Evolutionary conservation across 306 rosid species (phyloP), one percentile per base, ranked within the genome.

Genomic region (Acmispon strigosus): DNA sequence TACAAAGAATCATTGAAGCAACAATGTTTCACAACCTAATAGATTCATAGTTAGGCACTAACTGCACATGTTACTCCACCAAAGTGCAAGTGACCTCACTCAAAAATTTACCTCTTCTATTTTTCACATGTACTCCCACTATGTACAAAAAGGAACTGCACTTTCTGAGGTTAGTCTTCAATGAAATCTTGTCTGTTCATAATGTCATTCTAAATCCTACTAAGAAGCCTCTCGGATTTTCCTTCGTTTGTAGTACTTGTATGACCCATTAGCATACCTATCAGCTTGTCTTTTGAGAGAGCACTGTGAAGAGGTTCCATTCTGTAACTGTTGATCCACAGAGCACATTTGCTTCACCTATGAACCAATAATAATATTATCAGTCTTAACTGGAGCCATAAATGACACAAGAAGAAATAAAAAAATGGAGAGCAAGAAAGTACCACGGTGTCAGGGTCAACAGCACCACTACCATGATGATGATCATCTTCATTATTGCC

Each of bases 231-330:
- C 10, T 27, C 20, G 16, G 20, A 11, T 3, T 66, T 62, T 80
- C 82, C 73, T 89, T 48, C 88, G 69, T 22, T 17, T 69, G 79
- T 76, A 87, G 52, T 29, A 79, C 80, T 78, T 81, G n/a, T 7
- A 52, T 16, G 17, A 3, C 22, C 13, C 68, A 43, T 17, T 62
- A 5, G 5, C 1, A 32, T 32, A 32, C 37, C 37, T 32, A 32
- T 32, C 37, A 32, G 7, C 37, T 32, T 32, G 7, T 50, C 43
- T 69, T 12, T 49, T 66, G 16, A 41, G 4, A 12, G 70, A 56
- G 77, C 67, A 50, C n/a, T 62, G 76, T 16, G 50, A 15, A 73
- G 36, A 70, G 76, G 54, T 79, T 64, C 65, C 78, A 18, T 43
- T 57, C 16, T 72, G 42, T 57, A 44, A 59, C 15, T 75, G 60